phyloP scores from a whole-genome alignment of 306 rosid species.

The Styphnolobium japonicum region DNA sequence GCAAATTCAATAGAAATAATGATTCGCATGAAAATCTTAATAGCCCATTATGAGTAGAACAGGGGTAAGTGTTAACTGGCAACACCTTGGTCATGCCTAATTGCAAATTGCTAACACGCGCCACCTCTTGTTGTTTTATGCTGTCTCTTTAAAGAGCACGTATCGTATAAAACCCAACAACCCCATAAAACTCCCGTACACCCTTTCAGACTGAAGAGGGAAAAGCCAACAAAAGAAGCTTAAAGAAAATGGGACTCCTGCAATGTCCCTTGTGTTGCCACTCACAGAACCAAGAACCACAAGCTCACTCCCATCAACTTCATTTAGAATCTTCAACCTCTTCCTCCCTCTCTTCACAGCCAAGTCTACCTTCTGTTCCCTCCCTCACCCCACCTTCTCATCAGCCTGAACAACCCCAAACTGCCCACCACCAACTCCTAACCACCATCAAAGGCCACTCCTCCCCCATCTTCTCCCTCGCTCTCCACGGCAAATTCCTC shows the following conservation, averaged over 20 bases:
- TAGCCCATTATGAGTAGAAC: background rate
- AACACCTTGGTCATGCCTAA: background rate
- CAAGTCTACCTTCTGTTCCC: conserved; percentile 73
- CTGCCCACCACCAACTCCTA: conserved; percentile 31
- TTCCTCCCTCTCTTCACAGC: conserved; percentile 61
- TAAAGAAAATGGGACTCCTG: conserved; percentile 43
- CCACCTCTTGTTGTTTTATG: background rate
- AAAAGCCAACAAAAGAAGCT: background rate
- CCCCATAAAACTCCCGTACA: background rate
- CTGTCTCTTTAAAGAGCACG: background rate
- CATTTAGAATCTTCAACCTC: conserved; percentile 47
- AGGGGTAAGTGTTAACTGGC: background rate
- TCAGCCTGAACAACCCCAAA: background rate
- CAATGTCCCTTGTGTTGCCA: conserved; percentile 42
- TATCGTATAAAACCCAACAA: conserved; percentile 29
- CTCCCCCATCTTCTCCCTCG: conserved; percentile 49
- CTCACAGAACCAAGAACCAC: conserved; percentile 12
- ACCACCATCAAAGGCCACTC: conserved; percentile 45
- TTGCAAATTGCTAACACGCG: background rate
- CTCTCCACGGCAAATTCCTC: conserved; percentile 43
- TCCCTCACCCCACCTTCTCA: conserved; percentile 39
- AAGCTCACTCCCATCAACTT: conserved; percentile 24
- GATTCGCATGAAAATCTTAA: background rate
- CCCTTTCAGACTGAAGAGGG: background rate
- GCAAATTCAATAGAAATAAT: background rate